A percentile compares a stretch with the other conserved stretches of the same genome.
Evolutionary conservation across 345 rosid species (phyloP).

Genomic region (rapeseed (Brassica napus)): Da-Ae NC_063448.1:5160501-5161000

Average conservation of each 20-base stretch:
- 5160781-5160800: constrained; percentile 74
- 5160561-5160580: constrained; percentile 80
- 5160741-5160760: constrained; percentile 90
- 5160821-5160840: neutral
- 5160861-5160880: constrained; percentile 78
- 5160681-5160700: neutral
- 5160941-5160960: constrained; percentile 92
- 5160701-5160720: neutral
- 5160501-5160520: constrained; percentile 76
- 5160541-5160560: constrained; percentile 90
- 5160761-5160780: constrained; percentile 64
- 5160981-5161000: constrained; percentile 2
- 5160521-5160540: constrained; percentile 90
- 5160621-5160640: constrained; percentile 74
- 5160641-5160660: constrained; percentile 87
- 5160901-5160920: constrained; percentile 78
- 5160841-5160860: constrained; percentile 4
- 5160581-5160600: constrained; percentile 95
- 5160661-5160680: neutral
- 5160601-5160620: constrained; percentile 94
- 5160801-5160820: neutral
- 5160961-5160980: constrained; percentile 55
- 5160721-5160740: neutral
- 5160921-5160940: constrained; percentile 87
- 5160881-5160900: constrained; percentile 83